Percentiles rank a stretch among this genome's conserved stretches.
Evolutionary conservation across 2,329 filamentous ascomycete genomes (phyloP).

Genomic region (Ascochyta lentis): DNA sequence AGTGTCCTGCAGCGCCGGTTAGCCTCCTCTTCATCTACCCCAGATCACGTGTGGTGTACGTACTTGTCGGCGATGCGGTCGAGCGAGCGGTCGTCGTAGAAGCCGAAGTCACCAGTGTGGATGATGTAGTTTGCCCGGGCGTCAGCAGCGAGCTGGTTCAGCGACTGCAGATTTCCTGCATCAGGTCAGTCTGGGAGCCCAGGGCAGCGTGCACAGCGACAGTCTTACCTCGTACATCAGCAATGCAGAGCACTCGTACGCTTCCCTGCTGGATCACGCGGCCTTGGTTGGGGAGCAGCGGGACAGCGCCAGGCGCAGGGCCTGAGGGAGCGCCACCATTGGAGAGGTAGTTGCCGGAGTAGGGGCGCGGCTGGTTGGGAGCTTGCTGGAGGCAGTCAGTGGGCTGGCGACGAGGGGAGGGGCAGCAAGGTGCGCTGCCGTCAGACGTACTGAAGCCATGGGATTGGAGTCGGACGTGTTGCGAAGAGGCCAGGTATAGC

Average conservation of each 20-base stretch:
- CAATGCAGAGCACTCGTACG: conserved; percentile 58
- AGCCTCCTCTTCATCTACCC: conserved; percentile 18
- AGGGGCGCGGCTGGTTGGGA: conserved; percentile 58
- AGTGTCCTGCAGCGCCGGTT: conserved; percentile 70
- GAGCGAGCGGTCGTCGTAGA: conserved; percentile 95
- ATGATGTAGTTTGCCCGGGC: conserved; percentile 97
- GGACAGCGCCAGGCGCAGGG: conserved; percentile 53
- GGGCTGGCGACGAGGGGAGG: conserved; percentile 12
- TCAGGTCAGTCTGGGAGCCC: conserved; percentile 13
- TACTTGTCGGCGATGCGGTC: conserved; percentile 98
- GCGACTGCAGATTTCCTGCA: conserved; percentile 89
- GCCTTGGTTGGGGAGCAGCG: conserved; percentile 61
- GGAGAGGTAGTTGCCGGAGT: conserved; percentile 56
- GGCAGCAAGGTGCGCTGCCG: conserved; percentile 9
- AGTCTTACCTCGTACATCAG: conserved; percentile 58
- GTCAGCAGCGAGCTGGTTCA: conserved; percentile 95
- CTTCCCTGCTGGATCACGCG: conserved; percentile 59
- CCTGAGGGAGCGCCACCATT: conserved; percentile 55
- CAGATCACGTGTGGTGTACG: conserved; percentile 45
- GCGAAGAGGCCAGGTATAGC: conserved; percentile 30
- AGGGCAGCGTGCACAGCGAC: not conserved
- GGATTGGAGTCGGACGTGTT: conserved; percentile 33
- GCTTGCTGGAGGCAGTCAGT: conserved; percentile 53
- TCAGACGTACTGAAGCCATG: conserved; percentile 46
- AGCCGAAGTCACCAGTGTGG: conserved; percentile 98